These are phyloP conservation scores for Stromatinia cepivora DNA, from an alignment of 2,329 filamentous ascomycete species.

Conservation along the genomic window DNA sequence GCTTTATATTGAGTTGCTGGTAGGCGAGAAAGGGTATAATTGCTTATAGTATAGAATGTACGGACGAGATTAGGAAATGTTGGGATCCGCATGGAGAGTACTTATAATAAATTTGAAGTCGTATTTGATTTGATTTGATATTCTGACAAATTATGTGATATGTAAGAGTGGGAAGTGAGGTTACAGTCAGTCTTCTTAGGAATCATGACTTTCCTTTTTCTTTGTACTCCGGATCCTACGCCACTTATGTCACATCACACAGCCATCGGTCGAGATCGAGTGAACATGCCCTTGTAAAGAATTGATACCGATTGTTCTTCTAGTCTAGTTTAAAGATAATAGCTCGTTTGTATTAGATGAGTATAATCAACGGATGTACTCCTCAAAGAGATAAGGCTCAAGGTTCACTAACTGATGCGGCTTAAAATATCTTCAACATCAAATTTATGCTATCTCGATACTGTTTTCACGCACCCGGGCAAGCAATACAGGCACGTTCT, in stretches of 20 bases:
- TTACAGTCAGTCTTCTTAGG: neutral
- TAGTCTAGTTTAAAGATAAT: too few species aligned
- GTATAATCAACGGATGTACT: too few species aligned
- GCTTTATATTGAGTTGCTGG: slow-evolving; percentile 36
- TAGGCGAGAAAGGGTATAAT: slow-evolving; percentile 41
- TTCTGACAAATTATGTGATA: slow-evolving; percentile 22
- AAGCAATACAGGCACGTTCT: neutral
- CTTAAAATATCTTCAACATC: too few species aligned
- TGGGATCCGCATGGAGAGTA: slow-evolving; percentile 52
- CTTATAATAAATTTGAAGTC: slow-evolving; percentile 28
- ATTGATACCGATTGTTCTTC: too few species aligned
- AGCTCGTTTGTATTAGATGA: too few species aligned
- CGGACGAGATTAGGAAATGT: slow-evolving; percentile 49
- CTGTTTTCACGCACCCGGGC: neutral
- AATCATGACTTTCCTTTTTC: neutral
- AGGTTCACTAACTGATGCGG: too few species aligned
- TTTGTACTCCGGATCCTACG: neutral
- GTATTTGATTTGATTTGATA: neutral
- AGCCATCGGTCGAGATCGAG: too few species aligned
- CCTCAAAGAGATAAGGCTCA: too few species aligned
- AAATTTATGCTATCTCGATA: neutral
- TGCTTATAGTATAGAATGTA: slow-evolving; percentile 50
- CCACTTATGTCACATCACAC: neutral
- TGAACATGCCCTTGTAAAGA: too few species aligned
- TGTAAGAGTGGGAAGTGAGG: neutral